A percentile compares a stretch with the other conserved stretches of the same genome.
phyloP scores from a whole-genome alignment of 179 eudicot species.

The Heliamphora pulchella region DNA sequence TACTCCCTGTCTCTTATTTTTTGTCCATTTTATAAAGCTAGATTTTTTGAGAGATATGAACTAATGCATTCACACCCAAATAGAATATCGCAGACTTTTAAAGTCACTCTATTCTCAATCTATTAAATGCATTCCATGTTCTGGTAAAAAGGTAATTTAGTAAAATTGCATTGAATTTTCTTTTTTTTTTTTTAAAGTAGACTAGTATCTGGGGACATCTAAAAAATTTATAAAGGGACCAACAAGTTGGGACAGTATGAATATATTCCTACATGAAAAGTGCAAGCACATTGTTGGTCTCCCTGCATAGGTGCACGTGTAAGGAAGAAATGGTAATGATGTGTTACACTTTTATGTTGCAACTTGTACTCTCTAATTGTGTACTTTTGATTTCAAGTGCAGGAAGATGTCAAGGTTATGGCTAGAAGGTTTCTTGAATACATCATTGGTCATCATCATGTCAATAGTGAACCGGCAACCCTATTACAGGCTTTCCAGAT shows the following conservation, averaged over 20 bases:
- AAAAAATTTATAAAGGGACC: not conserved
- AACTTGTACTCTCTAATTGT: constrained; percentile 10
- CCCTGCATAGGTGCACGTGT: not conserved
- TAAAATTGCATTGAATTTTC: not conserved
- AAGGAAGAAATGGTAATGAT: too few species aligned
- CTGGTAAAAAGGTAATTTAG: not conserved
- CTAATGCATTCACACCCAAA: not conserved
- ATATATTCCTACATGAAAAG: not conserved
- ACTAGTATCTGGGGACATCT: not conserved
- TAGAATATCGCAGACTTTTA: too few species aligned
- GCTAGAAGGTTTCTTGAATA: constrained; percentile 58
- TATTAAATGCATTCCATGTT: not conserved
- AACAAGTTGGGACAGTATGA: not conserved
- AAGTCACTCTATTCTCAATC: not conserved
- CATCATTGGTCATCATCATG: constrained; percentile 56
- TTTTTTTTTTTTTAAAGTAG: not conserved
- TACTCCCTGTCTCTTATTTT: not conserved
- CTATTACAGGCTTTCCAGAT: constrained; percentile 75
- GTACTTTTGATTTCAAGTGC: constrained; percentile 25
- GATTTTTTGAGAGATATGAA: not conserved
- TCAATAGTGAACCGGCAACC: constrained; percentile 48
- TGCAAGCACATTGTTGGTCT: not conserved
- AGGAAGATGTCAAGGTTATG: constrained; percentile 57
- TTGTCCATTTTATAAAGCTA: not conserved
- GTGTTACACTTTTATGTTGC: not conserved